phyloP scores from a whole-genome alignment of 139 green algal genomes.

The Mychonastes homosphaera region DNA sequence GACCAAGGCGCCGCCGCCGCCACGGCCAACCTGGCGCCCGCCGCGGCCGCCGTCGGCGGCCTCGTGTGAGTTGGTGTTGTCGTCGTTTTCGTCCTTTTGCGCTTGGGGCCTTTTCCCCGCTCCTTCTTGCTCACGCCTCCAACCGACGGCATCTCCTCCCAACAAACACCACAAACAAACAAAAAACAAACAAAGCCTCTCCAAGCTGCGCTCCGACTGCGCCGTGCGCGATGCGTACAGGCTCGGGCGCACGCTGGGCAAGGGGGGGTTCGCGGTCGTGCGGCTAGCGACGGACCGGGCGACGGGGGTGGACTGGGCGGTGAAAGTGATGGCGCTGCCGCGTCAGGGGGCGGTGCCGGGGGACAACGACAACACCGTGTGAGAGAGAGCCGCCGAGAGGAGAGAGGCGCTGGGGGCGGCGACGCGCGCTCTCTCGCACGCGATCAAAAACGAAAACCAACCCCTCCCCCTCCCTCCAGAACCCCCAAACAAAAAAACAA shows the following conservation, averaged over 20 bases:
- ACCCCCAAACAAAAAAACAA: no score
- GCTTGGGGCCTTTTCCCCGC: no score
- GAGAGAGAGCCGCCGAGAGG: not conserved
- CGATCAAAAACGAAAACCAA: not conserved
- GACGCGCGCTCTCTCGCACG: slow-evolving; percentile 2
- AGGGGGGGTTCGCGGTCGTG: slow-evolving; percentile 74
- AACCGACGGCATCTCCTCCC: no score
- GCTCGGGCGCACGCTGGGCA: slow-evolving; percentile 65
- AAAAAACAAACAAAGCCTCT: no score
- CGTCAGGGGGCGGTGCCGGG: slow-evolving; percentile 26
- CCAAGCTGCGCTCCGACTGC: slow-evolving; percentile 30
- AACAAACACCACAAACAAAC: no score
- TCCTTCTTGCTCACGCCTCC: no score
- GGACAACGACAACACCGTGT: slow-evolving; percentile 63
- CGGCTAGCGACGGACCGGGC: slow-evolving; percentile 54
- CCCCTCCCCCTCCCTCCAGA: no score
- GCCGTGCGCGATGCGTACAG: slow-evolving; percentile 64
- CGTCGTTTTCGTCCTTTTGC: no score
- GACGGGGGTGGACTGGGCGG: slow-evolving; percentile 56
- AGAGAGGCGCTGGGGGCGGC: not conserved
- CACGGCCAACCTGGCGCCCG: no score
- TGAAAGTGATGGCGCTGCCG: slow-evolving; percentile 83
- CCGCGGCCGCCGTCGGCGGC: no score
- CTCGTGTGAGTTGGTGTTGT: no score
- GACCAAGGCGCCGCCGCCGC: no score